Conservation (phyloP, 163 green algal genomes). For the Scenedesmus sp. region DNA sequence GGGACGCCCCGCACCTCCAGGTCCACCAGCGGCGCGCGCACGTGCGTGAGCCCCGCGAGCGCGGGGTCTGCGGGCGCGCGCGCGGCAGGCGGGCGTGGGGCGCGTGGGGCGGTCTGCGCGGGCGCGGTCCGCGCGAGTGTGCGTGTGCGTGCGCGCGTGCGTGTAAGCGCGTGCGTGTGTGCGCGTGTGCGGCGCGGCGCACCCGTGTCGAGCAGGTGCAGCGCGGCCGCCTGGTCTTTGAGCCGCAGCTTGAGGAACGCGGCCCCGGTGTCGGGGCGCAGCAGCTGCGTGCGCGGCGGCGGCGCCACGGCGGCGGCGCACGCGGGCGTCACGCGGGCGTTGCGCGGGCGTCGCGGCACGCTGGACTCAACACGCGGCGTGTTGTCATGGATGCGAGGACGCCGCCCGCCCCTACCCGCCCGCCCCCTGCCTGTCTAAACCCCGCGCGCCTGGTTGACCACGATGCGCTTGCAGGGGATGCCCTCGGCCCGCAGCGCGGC, state of each 20-base stretch:
- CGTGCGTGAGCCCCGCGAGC: constrained; percentile 14
- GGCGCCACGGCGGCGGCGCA: not conserved
- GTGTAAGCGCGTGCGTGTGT: no score
- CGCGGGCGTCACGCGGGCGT: no score
- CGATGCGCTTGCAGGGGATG: constrained; percentile 92
- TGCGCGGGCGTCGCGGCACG: no score
- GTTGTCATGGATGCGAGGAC: no score
- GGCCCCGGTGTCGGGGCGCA: constrained; percentile 56
- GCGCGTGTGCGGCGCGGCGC: no score
- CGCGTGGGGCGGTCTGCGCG: no score
- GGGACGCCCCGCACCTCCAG: constrained; percentile 94
- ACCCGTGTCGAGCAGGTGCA: constrained; percentile 77
- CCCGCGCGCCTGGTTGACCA: constrained; percentile 93
- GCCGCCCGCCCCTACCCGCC: not conserved
- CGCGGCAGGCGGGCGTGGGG: no score
- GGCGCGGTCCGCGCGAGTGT: no score
- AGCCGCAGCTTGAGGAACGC: constrained; percentile 81
- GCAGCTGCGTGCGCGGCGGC: constrained; percentile 35
- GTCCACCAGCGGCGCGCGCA: constrained; percentile 89
- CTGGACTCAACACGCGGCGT: no score
- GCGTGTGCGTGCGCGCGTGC: no score
- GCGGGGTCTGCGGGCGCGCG: no score
- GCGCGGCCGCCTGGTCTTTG: constrained; percentile 85
- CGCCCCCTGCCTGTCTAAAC: not conserved
- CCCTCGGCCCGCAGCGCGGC: constrained; percentile 77